Conservation (phyloP, 306 rosid species). For the Trifolium subterraneum region DNA sequence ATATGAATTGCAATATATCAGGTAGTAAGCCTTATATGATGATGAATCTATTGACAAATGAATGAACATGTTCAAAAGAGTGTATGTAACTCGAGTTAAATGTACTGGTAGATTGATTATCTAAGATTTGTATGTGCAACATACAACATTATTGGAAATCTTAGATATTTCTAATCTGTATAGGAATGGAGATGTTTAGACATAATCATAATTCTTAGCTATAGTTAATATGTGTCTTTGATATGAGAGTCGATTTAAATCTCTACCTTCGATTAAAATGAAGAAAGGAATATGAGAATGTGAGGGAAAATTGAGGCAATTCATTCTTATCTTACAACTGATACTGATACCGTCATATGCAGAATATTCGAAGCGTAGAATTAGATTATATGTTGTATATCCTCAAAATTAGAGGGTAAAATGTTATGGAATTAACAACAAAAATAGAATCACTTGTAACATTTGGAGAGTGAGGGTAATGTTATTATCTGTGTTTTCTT, state of each 20-base stretch:
- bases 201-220: background rate
- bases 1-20: slow-evolving; percentile 1
- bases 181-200: background rate
- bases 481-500: background rate
- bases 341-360: too few relatives aligned
- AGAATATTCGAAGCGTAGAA: too few relatives aligned
- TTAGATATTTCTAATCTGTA: background rate
- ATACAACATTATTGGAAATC: background rate
- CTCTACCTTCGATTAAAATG: too few relatives aligned
- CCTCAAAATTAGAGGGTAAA: too few relatives aligned
- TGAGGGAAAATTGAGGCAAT: too few relatives aligned
- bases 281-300: background rate
- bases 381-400: too few relatives aligned
- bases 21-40: background rate
- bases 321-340: too few relatives aligned
- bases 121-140: slow-evolving; percentile 3
- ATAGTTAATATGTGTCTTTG: too few relatives aligned
- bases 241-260: too few relatives aligned
- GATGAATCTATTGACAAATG: background rate
- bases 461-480: background rate
- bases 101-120: background rate
- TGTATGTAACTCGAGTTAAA: background rate
- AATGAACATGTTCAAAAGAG: slow-evolving; percentile 1
- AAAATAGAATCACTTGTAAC: background rate
- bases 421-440: too few relatives aligned